These are phyloP conservation scores for Talaromyces sp. DNA, from an alignment of 2,329 filamentous ascomycete species.

Conservation along the genomic window DNA sequence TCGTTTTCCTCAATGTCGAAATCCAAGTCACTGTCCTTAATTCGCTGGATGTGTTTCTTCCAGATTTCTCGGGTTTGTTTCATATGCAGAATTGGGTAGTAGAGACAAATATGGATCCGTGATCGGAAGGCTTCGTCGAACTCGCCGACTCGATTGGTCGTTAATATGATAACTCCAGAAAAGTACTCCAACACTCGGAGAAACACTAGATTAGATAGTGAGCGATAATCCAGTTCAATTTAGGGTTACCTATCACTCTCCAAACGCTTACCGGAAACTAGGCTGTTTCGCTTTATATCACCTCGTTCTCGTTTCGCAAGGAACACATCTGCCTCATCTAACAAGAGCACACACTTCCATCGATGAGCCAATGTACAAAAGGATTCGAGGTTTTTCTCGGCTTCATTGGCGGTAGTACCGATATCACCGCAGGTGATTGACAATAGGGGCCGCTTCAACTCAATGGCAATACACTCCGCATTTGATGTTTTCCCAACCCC, in stretches of 20 bases:
- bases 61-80: slow-evolving; percentile 15
- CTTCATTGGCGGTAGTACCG: slow-evolving; percentile 36
- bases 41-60: neutral
- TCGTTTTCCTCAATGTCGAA: slow-evolving; percentile 16
- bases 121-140: slow-evolving; percentile 50
- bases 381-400: slow-evolving; percentile 25
- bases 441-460: slow-evolving; percentile 16
- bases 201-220: slow-evolving; percentile 30
- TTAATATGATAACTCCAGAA: slow-evolving; percentile 45
- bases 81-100: slow-evolving; percentile 19
- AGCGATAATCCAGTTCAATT: too few species aligned
- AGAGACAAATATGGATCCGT: slow-evolving; percentile 42
- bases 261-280: slow-evolving; percentile 23
- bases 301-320: slow-evolving; percentile 29
- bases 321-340: slow-evolving; percentile 41
- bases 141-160: slow-evolving; percentile 47
- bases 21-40: neutral
- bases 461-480: slow-evolving; percentile 16
- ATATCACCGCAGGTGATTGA: slow-evolving; percentile 40
- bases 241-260: too few species aligned
- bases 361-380: slow-evolving; percentile 19
- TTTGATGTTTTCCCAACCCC: slow-evolving; percentile 19
- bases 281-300: slow-evolving; percentile 35
- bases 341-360: slow-evolving; percentile 37
- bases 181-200: slow-evolving; percentile 46